Evolutionary conservation across 164 flowering plant species (phyloP), one percentile per base, ranked within the genome.

Genomic region (Magnolia officinalis): DNA sequence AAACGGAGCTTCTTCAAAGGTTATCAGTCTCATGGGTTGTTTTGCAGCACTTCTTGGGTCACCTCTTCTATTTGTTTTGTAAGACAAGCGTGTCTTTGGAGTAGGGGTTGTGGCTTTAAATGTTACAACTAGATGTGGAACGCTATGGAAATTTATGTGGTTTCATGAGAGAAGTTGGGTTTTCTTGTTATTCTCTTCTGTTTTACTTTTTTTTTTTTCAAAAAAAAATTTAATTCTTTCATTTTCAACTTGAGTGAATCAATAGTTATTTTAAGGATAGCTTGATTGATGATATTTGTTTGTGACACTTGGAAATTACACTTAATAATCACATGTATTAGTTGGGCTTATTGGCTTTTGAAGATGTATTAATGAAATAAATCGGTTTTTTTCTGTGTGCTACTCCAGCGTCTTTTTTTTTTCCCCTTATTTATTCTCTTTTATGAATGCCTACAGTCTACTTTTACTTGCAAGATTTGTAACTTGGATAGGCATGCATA

Each of bases 31-130:
- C 55, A 49, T 70, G 55, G 59, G 58, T 18, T 64, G 21, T 64
- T 19, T 45, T n/a, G 49, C 13, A 29, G 72, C 31, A 68, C 20
- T 70, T 7, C 21, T 70, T n/a, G 72, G 72, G 72, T 70, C 72
- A 45, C 8, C 58, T 50, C 58, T 70, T 49, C 58, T 70, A 37
- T 50, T 70, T 21, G 29, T 70, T n/a, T 45, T 70, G 45, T 70
- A 70, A 70, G 16, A 13, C 8, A 7, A 18, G 21, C 16, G 50
- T 31, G 71, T 68, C n/a, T 13, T 13, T 31, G 71, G 50, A 37
- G 31, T 18, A 19, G 16, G 19, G n/a, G 4, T 68, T 68, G 71
- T 31, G 71, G 13, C 65, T 63, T 37, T 37, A 37, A 37, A 5
- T 63, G 65, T 18, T 14, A 21, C 21, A 21, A 21, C 68, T 24